Base-by-base conservation (phyloP, 169 alveolate genomes). In the Toxoplasma gondii region DNA sequence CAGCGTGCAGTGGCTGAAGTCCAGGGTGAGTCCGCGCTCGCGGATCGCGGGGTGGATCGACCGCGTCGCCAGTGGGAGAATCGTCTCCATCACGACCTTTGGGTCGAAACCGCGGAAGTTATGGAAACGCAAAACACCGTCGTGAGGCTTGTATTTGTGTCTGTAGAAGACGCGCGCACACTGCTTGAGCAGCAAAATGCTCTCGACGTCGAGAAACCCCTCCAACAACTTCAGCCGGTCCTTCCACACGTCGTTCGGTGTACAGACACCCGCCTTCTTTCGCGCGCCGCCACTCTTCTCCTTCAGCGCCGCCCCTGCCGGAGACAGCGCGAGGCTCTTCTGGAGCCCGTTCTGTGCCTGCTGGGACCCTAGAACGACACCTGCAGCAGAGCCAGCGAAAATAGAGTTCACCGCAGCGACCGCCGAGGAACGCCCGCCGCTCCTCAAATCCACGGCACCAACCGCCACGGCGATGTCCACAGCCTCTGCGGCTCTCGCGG, bases 1-100 rank as follows among this genome's bases (percentile, higher is more conserved):
- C 54, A 97, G 96, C 83, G 97, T 92, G 87, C 98, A 97, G 41
- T 95, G 94, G 69, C 97, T 96, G 88, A 97, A 97, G 94, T 97
- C 98, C 86, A 97, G 93, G 70, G 92, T 44, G 67, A 95, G 82
- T 4, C 96, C 96, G 70, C 81, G 92, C 38, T 90, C 93, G 78
- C 96, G 93, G 31, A 88, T 90, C 44, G 78, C 90, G 19, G 95
- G 91, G 78, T 95, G 95, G 41, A 95, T 88, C 41, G 95, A 91
- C 54, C 92, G 91, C 49, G 94, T 91, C 27, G 91, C 96, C 58
- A 95, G 93, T n/a, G 96, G 95, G 27, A 95, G 88, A 22, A 95
- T 91, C 94, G 92, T 88, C 78, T 95, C 96, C 94, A 91, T 91
- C 84, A 95, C n/a, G 36, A 92, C 82, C 49, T 91, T 91, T 4